A percentile compares a stretch with the other conserved stretches of the same genome.
These are phyloP conservation scores for Verticillium zaregamsianum DNA, from an alignment of 2,329 filamentous ascomycete genomes.

Conservation along the genomic window DNA sequence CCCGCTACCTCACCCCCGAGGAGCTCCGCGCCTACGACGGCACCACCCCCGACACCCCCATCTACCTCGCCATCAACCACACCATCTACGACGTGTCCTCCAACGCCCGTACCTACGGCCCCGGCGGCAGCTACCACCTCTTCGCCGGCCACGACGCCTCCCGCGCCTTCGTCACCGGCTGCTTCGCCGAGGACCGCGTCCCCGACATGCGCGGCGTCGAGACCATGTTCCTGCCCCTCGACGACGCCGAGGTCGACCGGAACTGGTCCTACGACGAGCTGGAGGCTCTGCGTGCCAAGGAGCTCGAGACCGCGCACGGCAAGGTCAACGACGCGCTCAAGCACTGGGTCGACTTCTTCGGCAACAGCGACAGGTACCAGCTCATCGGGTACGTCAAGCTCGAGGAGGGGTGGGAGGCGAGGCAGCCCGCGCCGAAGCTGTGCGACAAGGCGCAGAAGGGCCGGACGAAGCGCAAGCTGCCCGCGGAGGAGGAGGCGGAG, in stretches of 20 bases:
- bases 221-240: constrained; percentile 70
- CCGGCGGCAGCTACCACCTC: constrained; percentile 80
- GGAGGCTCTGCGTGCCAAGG: constrained; percentile 51
- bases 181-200: constrained; percentile 81
- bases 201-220: constrained; percentile 85
- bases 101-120: constrained; percentile 68
- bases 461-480: constrained; percentile 52
- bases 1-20: constrained; percentile 67
- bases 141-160: constrained; percentile 86
- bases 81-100: constrained; percentile 80
- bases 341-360: constrained; percentile 84
- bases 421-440: constrained; percentile 56
- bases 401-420: constrained; percentile 57
- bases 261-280: constrained; percentile 53
- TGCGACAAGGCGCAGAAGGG: constrained; percentile 66
- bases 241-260: constrained; percentile 58
- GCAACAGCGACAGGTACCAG: constrained; percentile 73
- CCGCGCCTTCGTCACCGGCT: constrained; percentile 87
- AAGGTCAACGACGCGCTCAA: constrained; percentile 64
- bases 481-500: constrained; percentile 32
- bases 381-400: constrained; percentile 71
- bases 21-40: constrained; percentile 77
- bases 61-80: constrained; percentile 88
- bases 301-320: constrained; percentile 59
- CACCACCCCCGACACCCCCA: constrained; percentile 65